phyloP scores from a whole-genome alignment of 2,329 filamentous ascomycete species.

The Hypoxylon sp. region DNA sequence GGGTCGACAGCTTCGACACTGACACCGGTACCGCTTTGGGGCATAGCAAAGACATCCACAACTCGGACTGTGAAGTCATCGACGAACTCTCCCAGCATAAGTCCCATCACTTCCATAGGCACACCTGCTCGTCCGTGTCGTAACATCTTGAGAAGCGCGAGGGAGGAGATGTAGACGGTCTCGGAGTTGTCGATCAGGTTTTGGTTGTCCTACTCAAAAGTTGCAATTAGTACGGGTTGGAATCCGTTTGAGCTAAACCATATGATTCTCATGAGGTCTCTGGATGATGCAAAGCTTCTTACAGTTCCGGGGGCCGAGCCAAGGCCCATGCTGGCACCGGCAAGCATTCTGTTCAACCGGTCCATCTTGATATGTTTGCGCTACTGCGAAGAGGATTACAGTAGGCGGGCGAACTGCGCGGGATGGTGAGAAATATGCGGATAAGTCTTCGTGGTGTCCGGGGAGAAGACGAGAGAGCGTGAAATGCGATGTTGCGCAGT shows the following conservation, averaged over 20 bases:
- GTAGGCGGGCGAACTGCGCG: conserved; percentile 11
- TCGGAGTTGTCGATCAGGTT: conserved; percentile 98
- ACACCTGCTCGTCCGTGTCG: conserved; percentile 97
- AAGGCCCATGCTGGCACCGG: conserved; percentile 75
- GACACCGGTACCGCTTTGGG: conserved; percentile 96
- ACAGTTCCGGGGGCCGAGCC: conserved; percentile 72
- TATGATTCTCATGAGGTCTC: background rate
- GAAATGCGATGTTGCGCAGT: conserved; percentile 2
- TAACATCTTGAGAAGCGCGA: conserved; percentile 98
- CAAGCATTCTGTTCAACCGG: conserved; percentile 89
- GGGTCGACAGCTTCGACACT: conserved; percentile 98
- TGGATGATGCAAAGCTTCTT: conserved; percentile 52
- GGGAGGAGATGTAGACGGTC: conserved; percentile 98
- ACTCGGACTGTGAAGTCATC: conserved; percentile 99
- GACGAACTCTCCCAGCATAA: conserved; percentile 99
- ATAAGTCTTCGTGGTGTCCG: background rate
- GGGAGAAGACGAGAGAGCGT: background rate
- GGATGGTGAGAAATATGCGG: background rate
- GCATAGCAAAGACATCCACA: conserved; percentile 99
- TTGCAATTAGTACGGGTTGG: conserved; percentile 29
- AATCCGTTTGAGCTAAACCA: too few species aligned
- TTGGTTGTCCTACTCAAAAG: conserved; percentile 76
- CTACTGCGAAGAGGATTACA: conserved; percentile 15
- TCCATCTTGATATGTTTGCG: conserved; percentile 73
- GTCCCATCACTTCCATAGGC: conserved; percentile 99